phyloP scores from a whole-genome alignment of 23 red algal genomes.

The Pyropia yezoensis region DNA sequence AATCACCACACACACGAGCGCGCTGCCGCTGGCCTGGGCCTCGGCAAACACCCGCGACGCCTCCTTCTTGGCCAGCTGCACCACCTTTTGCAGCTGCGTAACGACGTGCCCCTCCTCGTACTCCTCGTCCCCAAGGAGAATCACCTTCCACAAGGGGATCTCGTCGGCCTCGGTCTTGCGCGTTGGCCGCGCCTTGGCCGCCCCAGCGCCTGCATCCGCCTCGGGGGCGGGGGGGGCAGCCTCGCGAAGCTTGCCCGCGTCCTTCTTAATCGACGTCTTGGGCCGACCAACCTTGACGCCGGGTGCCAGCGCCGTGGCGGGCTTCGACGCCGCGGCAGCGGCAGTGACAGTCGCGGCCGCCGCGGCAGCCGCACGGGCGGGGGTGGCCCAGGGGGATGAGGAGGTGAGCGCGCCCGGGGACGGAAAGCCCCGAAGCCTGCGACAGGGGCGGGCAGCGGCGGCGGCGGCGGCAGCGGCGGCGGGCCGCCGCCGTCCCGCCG shows the following conservation, averaged over 20 bases:
- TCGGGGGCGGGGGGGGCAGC: slow-evolving; percentile 28
- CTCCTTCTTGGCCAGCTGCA: slow-evolving; percentile 80
- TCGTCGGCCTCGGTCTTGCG: slow-evolving; percentile 82
- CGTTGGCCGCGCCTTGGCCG: slow-evolving; percentile 54
- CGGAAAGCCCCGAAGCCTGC: too few relatives aligned
- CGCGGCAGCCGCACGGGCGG: too few relatives aligned
- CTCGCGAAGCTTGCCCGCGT: slow-evolving; percentile 18
- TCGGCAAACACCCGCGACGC: slow-evolving; percentile 73
- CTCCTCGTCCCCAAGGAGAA: slow-evolving; percentile 94
- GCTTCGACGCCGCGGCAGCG: too few relatives aligned
- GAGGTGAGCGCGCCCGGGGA: too few relatives aligned
- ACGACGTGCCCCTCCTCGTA: slow-evolving; percentile 88
- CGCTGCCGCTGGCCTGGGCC: slow-evolving; percentile 60
- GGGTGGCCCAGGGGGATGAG: too few relatives aligned
- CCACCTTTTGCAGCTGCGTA: slow-evolving; percentile 78
- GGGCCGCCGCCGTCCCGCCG: too few relatives aligned
- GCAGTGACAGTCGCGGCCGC: too few relatives aligned
- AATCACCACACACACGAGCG: slow-evolving; percentile 72
- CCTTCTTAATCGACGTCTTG: slow-evolving; percentile 89
- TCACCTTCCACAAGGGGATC: slow-evolving; percentile 93
- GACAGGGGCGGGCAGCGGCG: too few relatives aligned
- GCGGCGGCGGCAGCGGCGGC: too few relatives aligned
- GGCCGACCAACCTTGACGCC: slow-evolving; percentile 80
- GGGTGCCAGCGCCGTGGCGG: slow-evolving; percentile 11
- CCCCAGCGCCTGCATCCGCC: slow-evolving; percentile 55